Conservation (phyloP, 1,284 basidiomycete genomes). For the Kalmanozyma brasiliensis region DNA sequence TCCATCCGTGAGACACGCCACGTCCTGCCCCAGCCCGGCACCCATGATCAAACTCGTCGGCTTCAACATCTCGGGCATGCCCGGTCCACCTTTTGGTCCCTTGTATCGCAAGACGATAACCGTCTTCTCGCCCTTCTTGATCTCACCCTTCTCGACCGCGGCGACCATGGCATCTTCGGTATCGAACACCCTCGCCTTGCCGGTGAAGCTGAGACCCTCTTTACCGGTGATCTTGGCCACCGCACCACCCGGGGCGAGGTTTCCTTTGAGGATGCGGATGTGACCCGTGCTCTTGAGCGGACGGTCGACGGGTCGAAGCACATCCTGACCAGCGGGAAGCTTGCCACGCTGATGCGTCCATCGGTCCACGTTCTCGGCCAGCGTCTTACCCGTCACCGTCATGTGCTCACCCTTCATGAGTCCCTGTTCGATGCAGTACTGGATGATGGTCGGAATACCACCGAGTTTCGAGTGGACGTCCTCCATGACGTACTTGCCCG, state of each 20-base stretch:
- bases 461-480: conserved; percentile 64
- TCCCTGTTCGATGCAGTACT: conserved; percentile 65
- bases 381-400: conserved; percentile 65
- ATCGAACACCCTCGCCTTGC: conserved; percentile 67
- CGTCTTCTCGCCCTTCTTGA: conserved; percentile 68
- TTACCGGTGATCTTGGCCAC: conserved; percentile 68
- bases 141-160: conserved; percentile 60
- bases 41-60: conserved; percentile 71
- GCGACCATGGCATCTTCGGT: conserved; percentile 66
- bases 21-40: conserved; percentile 87
- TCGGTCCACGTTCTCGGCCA: conserved; percentile 68
- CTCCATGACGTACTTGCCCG: conserved; percentile 68
- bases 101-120: conserved; percentile 67
- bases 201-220: conserved; percentile 64
- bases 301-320: conserved; percentile 58
- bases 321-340: conserved; percentile 59
- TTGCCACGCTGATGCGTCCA: conserved; percentile 75
- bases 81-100: conserved; percentile 75
- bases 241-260: conserved; percentile 65
- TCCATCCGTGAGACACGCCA: conserved; percentile 94
- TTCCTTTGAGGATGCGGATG: conserved; percentile 66
- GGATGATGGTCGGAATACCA: conserved; percentile 70
- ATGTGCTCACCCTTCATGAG: conserved; percentile 70
- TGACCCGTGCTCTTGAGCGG: conserved; percentile 66
- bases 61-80: conserved; percentile 96